Conservation (phyloP, 2,329 filamentous ascomycete species). For the Penicillium sp. region DNA sequence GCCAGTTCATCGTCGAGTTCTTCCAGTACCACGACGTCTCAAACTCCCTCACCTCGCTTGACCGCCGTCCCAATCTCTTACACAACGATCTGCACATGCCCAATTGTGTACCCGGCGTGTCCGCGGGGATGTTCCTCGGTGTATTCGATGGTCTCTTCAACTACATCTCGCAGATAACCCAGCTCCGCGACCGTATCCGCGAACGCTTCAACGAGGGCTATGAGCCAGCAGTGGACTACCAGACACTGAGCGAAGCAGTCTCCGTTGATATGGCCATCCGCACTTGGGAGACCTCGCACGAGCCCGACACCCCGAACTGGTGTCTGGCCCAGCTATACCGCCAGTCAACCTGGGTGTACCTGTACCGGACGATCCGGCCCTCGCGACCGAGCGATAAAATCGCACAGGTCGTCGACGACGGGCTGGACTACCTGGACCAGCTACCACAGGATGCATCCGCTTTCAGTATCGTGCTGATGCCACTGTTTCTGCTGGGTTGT, state of each 20-base stretch:
- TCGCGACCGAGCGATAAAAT: slow-evolving; percentile 58
- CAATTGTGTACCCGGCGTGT: slow-evolving; percentile 55
- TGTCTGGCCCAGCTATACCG: slow-evolving; percentile 60
- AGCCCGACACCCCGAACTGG: slow-evolving; percentile 54
- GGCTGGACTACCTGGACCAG: slow-evolving; percentile 56
- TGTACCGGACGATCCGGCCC: slow-evolving; percentile 60
- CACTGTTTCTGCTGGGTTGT: slow-evolving; percentile 61
- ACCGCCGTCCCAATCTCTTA: slow-evolving; percentile 54
- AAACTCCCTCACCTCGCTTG: slow-evolving; percentile 57
- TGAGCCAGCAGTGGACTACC: slow-evolving; percentile 71
- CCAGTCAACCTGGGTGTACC: slow-evolving; percentile 64
- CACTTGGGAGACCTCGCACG: slow-evolving; percentile 67
- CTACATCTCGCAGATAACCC: slow-evolving; percentile 75
- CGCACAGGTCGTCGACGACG: slow-evolving; percentile 58
- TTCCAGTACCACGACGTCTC: slow-evolving; percentile 77
- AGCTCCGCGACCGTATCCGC: slow-evolving; percentile 72
- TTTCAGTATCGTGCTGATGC: slow-evolving; percentile 61
- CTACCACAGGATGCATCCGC: slow-evolving; percentile 56
- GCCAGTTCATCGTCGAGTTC: slow-evolving; percentile 70
- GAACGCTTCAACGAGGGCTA: slow-evolving; percentile 61
- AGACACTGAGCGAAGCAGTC: slow-evolving; percentile 68
- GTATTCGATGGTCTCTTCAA: slow-evolving; percentile 79
- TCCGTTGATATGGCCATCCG: slow-evolving; percentile 74
- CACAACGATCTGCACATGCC: slow-evolving; percentile 56
- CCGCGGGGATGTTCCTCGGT: slow-evolving; percentile 67